Base-by-base conservation (phyloP, 495 filamentous ascomycete genomes). In the Aspergillus egyptiacus region DNA sequence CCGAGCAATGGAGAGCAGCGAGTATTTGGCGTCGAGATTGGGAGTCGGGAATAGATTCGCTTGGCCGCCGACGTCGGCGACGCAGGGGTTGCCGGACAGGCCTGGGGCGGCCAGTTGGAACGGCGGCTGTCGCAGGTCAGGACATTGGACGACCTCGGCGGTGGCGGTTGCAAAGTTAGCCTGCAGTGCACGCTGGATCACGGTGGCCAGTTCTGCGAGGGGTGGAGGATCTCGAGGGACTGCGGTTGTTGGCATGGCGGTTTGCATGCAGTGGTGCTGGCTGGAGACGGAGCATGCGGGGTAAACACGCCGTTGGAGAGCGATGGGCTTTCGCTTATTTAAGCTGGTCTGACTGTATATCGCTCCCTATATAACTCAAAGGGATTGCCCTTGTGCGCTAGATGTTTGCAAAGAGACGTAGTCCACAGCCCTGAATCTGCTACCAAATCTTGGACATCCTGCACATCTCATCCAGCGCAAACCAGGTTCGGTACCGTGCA, bases 31-130 rank as follows among this genome's bases (percentile, higher is more conserved):
- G 5, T 55, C 27, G 25, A 69, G 46, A 6, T 65, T 55, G 1
- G 68, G 66, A 5, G 22, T 33, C 2, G 69, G 69, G 22, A 61
- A 59, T 1, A 71, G 65, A 46, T 71, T 58, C 6, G 50, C 25
- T 13, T 61, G 65, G 6, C 68, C 69, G 1, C 69, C 68, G 19
- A 72, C 57, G 42, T 72, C 69, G n/a, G 63, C 63, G 17, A 71
- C 62, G 5, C 55, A 48, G n/a, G 53, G 46, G 15, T 62, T 57
- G 5, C 69, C 69, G 18, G 53, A 67, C 9, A 72, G 56, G 1
- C 69, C 69, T 3, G 57, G 31, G 5, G 60, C 57, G 6, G 67
- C 63, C 7, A 72, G 62, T 32, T 61, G 47, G 54, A 69, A 72
- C 1, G 69, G 69, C 2, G 63, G 30, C 5, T 63, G 32, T 17